Conservation (phyloP, 2,329 filamentous ascomycete genomes). For the Thielaviopsis populi region DNA sequence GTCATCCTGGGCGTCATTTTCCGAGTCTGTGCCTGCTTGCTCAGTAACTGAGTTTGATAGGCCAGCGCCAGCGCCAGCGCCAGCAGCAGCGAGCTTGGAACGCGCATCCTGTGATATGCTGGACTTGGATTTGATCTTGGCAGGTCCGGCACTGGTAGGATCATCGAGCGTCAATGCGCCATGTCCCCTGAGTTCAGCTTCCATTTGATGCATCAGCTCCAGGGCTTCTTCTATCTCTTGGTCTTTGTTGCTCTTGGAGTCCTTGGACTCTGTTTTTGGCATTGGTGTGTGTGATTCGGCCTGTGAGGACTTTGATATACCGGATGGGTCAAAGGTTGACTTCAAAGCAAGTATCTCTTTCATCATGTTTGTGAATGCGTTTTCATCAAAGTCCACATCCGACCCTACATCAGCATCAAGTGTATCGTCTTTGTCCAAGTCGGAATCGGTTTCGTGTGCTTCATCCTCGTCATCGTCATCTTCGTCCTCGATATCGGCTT, state of each 20-base stretch:
- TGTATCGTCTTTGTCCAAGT: constrained; percentile 28
- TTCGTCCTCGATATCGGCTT: constrained; percentile 34
- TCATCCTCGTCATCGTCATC: constrained; percentile 24
- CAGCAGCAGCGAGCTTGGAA: not conserved
- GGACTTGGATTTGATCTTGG: not conserved
- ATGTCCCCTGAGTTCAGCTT: constrained; percentile 53
- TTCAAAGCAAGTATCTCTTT: constrained; percentile 71
- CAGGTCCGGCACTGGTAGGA: constrained; percentile 21
- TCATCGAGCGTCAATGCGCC: constrained; percentile 47
- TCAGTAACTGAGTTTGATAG: not conserved
- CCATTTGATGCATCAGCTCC: constrained; percentile 53
- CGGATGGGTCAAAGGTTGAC: constrained; percentile 16
- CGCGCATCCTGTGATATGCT: not conserved
- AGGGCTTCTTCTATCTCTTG: constrained; percentile 47
- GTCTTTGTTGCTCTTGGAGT: constrained; percentile 20
- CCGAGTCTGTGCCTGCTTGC: constrained; percentile 8
- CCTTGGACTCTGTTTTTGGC: not conserved
- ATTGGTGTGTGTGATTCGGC: not conserved
- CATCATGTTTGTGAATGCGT: constrained; percentile 78
- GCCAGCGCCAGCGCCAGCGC: too few relatives aligned
- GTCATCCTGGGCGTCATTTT: constrained; percentile 35
- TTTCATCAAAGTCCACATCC: constrained; percentile 68
- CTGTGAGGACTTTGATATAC: not conserved
- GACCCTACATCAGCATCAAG: constrained; percentile 63
- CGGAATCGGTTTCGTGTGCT: constrained; percentile 25